Conservation (phyloP, 805 yeast species). For the Candida qinlingensis region DNA sequence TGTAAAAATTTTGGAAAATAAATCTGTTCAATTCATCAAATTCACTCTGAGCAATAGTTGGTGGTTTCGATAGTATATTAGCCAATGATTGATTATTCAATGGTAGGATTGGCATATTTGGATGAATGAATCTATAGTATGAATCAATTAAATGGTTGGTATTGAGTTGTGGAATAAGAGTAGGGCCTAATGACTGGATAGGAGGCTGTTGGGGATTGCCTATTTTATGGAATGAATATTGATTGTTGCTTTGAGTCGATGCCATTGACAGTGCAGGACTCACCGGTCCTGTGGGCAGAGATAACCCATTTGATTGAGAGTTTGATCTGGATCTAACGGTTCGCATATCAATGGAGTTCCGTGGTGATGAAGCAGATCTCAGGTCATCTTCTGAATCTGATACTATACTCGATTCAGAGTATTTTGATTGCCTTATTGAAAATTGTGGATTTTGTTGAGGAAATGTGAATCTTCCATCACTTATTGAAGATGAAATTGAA, state of each 20-base stretch:
- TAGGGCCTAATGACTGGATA: background rate
- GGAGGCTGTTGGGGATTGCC: background rate
- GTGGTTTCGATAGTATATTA: conserved; percentile 16
- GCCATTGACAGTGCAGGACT: conserved; percentile 20
- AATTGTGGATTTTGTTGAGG: conserved; percentile 5
- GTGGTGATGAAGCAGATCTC: conserved; percentile 16
- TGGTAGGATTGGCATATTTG: conserved; percentile 34
- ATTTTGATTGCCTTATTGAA: conserved; percentile 9
- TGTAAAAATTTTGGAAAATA: conserved; percentile 15
- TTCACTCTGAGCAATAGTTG: conserved; percentile 14
- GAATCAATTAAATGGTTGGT: conserved; percentile 34
- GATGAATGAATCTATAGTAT: conserved; percentile 42
- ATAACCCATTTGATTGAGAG: conserved; percentile 5
- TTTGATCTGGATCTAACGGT: conserved; percentile 20
- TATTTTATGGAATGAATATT: background rate
- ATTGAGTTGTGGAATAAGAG: conserved; percentile 5
- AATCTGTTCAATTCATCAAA: conserved; percentile 15
- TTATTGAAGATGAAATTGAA: conserved; percentile 18
- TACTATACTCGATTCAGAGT: conserved; percentile 19
- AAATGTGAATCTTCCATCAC: conserved; percentile 13
- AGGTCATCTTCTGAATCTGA: conserved; percentile 26
- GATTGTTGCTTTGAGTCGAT: background rate
- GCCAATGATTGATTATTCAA: conserved; percentile 24
- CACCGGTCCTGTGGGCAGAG: conserved; percentile 8
- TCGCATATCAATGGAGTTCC: conserved; percentile 16